phyloP scores from a whole-genome alignment of 192 early-diverging fungal genomes.

The Linnemannia elongata region DNA sequence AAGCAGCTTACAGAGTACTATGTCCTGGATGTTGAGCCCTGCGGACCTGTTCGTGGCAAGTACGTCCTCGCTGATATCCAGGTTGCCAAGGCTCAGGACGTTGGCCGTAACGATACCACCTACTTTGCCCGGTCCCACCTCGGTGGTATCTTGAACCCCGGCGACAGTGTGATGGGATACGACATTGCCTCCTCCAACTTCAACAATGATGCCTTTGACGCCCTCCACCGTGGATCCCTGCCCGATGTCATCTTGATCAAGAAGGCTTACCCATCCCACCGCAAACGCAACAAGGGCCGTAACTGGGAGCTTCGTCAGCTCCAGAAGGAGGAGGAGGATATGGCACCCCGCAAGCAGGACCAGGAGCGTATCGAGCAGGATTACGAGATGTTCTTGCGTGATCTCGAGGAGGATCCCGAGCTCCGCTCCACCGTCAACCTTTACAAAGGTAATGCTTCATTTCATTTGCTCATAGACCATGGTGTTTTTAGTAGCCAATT shows the following conservation, averaged over 20 bases:
- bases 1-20: conserved; percentile 94
- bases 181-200: conserved; percentile 90
- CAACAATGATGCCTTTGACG: conserved; percentile 90
- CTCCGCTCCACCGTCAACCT: conserved; percentile 94
- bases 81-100: conserved; percentile 81
- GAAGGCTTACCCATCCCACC: conserved; percentile 91
- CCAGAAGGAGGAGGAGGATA: conserved; percentile 92
- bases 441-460: conserved; percentile 76
- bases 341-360: conserved; percentile 82
- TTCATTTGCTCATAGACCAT: conserved; percentile 9
- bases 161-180: conserved; percentile 95
- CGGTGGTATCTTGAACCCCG: conserved; percentile 90
- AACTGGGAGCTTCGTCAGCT: conserved; percentile 94
- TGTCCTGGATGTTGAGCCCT: conserved; percentile 92
- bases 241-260: conserved; percentile 94
- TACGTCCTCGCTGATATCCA: conserved; percentile 91
- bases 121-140: conserved; percentile 93
- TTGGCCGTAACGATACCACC: conserved; percentile 88
- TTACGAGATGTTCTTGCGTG: conserved; percentile 96
- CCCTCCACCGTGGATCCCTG: conserved; percentile 70
- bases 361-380: conserved; percentile 85
- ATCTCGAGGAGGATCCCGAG: conserved; percentile 98
- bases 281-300: conserved; percentile 87
- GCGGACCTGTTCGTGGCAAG: conserved; percentile 82
- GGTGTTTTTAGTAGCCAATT: neutral